Conservation (phyloP, 495 filamentous ascomycete genomes). For the Trichoderma virens region DNA sequence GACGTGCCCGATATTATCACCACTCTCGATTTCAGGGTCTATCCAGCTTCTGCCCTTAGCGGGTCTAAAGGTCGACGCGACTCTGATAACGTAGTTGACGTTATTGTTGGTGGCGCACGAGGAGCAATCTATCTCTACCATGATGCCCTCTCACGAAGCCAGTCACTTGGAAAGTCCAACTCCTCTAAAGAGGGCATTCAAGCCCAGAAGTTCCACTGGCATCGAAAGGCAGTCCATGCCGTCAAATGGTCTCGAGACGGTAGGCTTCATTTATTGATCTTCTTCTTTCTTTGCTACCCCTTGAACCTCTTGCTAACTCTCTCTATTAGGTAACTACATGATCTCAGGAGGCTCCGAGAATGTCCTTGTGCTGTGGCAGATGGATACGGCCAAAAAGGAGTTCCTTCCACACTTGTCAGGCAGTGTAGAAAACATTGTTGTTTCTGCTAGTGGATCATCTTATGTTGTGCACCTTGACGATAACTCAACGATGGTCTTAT, state of each 20-base stretch:
- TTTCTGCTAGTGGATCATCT: constrained; percentile 69
- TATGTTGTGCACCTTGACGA: constrained; percentile 82
- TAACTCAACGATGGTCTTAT: constrained; percentile 81
- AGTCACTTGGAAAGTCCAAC: constrained; percentile 16
- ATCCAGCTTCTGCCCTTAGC: constrained; percentile 15
- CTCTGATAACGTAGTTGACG: constrained; percentile 42
- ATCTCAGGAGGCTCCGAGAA: constrained; percentile 89
- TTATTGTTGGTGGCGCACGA: constrained; percentile 64
- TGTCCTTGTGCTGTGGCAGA: constrained; percentile 89
- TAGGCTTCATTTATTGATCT: constrained; percentile 32
- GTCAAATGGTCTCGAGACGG: constrained; percentile 89
- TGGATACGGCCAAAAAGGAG: constrained; percentile 73
- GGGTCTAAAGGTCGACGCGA: constrained; percentile 16
- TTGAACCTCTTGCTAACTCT: constrained; percentile 15
- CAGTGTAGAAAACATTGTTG: constrained; percentile 69
- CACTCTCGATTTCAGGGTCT: constrained; percentile 45
- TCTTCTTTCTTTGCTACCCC: neutral
- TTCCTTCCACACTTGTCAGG: constrained; percentile 82
- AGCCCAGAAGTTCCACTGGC: constrained; percentile 76
- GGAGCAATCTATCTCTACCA: constrained; percentile 74
- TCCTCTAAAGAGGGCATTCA: constrained; percentile 31
- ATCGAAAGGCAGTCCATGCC: constrained; percentile 69
- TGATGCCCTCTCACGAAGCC: constrained; percentile 56
- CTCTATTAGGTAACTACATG: constrained; percentile 73
- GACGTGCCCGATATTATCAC: constrained; percentile 47